Percentiles rank a stretch among this genome's conserved stretches.
Conservation (phyloP, 805 yeast species). For the Candida jianshihensis region DNA sequence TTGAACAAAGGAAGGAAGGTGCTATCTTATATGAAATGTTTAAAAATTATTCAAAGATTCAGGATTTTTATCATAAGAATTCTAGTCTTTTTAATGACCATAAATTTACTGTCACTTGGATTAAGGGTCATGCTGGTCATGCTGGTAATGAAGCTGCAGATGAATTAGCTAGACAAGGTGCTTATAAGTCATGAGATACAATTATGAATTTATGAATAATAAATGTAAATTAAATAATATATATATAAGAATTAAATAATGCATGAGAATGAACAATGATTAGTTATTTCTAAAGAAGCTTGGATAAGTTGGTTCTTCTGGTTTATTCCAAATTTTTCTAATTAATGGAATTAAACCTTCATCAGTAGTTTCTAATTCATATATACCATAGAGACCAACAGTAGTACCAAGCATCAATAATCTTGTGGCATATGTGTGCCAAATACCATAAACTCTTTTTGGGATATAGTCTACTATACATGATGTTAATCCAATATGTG, state of each 20-base stretch:
- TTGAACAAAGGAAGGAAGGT: slow-evolving; percentile 32
- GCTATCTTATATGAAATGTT: slow-evolving; percentile 30
- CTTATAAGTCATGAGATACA: slow-evolving; percentile 21
- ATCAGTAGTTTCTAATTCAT: slow-evolving; percentile 57
- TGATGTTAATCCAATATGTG: slow-evolving; percentile 65
- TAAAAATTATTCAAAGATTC: slow-evolving; percentile 34
- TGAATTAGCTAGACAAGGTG: slow-evolving; percentile 61
- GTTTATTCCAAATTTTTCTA: slow-evolving; percentile 27
- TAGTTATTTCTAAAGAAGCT: background rate
- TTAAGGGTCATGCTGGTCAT: slow-evolving; percentile 64
- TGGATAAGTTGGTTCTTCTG: slow-evolving; percentile 7
- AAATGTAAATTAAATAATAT: background rate
- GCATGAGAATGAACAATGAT: background rate
- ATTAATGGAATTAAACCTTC: slow-evolving; percentile 54
- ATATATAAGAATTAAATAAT: background rate
- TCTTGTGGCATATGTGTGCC: slow-evolving; percentile 55
- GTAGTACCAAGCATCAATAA: slow-evolving; percentile 57
- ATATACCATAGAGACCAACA: slow-evolving; percentile 64
- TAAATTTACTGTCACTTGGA: slow-evolving; percentile 47
- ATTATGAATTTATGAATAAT: background rate
- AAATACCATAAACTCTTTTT: slow-evolving; percentile 58
- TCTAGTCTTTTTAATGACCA: slow-evolving; percentile 22
- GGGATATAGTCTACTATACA: slow-evolving; percentile 80
- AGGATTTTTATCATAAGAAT: slow-evolving; percentile 26
- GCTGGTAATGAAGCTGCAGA: slow-evolving; percentile 78